A percentile compares a stretch with the other conserved stretches of the same genome.
Evolutionary conservation across 345 rosid species (phyloP).

Genomic region (Ceriops zippeliana): DNA sequence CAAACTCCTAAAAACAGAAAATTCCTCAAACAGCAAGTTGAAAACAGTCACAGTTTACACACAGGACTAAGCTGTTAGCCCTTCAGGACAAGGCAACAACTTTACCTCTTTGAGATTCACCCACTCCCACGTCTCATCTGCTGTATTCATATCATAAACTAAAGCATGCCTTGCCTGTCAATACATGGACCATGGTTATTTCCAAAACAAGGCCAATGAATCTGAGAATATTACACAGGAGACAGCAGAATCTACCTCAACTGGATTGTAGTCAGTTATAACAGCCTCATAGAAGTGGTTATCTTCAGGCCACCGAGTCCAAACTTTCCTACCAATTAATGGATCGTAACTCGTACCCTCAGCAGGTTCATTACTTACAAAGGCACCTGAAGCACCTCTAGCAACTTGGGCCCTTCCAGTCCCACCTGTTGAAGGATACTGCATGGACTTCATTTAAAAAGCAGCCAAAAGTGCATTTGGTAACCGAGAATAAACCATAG

Average conservation of each 20-base stretch:
- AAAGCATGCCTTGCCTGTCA: conserved; percentile 83
- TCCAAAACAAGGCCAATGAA: conserved; percentile 23
- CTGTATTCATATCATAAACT: conserved; percentile 80
- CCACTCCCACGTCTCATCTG: conserved; percentile 91
- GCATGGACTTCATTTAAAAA: conserved; percentile 53
- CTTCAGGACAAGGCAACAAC: conserved; percentile 6
- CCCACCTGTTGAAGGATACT: conserved; percentile 59
- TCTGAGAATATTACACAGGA: conserved; percentile 5
- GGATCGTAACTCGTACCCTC: conserved; percentile 60
- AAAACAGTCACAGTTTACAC: not conserved
- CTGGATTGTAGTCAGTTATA: conserved; percentile 66
- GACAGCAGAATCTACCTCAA: conserved; percentile 43
- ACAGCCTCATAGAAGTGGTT: conserved; percentile 87
- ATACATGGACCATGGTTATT: conserved; percentile 15
- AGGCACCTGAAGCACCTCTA: conserved; percentile 44
- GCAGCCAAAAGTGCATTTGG: conserved; percentile 29
- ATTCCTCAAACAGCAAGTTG: not conserved
- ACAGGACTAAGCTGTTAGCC: conserved; percentile 1
- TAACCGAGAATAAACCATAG: conserved; percentile 14
- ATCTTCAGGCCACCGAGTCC: conserved; percentile 99
- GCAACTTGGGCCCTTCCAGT: conserved; percentile 64
- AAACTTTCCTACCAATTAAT: conserved; percentile 78
- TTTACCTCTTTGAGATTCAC: conserved; percentile 96
- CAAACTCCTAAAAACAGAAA: not conserved
- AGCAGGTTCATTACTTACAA: conserved; percentile 58